Conservation (phyloP, 345 rosid species). For the Eucalyptus sp. region DNA sequence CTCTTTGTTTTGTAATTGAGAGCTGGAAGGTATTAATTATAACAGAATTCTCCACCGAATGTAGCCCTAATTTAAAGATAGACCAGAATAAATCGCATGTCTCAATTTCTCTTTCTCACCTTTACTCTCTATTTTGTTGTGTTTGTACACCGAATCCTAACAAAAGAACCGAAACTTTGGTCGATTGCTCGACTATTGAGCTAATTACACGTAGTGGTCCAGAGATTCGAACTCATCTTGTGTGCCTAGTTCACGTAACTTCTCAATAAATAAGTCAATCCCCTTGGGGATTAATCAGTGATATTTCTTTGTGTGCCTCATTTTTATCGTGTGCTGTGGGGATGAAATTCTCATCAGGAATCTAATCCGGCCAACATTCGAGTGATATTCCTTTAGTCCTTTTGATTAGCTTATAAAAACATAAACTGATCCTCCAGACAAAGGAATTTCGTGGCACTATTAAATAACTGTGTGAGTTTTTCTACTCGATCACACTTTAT, state of each 20-base stretch:
- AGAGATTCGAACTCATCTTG: neutral
- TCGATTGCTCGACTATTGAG: neutral
- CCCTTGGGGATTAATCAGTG: neutral
- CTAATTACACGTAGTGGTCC: neutral
- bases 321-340: neutral
- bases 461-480: too few relatives aligned
- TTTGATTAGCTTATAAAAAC: neutral
- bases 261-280: neutral
- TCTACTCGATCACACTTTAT: neutral
- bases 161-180: neutral
- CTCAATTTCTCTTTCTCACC: too few relatives aligned
- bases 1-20: too few relatives aligned
- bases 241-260: neutral
- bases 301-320: neutral
- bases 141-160: too few relatives aligned
- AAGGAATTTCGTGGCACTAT: neutral
- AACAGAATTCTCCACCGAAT: too few relatives aligned
- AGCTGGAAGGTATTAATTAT: too few relatives aligned
- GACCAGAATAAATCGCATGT: too few relatives aligned
- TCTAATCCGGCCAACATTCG: neutral
- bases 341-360: neutral
- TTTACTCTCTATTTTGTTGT: neutral
- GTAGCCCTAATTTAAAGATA: too few relatives aligned
- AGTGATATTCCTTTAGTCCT: neutral
- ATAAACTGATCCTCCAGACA: neutral